Conservation (phyloP, 768 basidiomycete species). For the Russula compacta region DNA sequence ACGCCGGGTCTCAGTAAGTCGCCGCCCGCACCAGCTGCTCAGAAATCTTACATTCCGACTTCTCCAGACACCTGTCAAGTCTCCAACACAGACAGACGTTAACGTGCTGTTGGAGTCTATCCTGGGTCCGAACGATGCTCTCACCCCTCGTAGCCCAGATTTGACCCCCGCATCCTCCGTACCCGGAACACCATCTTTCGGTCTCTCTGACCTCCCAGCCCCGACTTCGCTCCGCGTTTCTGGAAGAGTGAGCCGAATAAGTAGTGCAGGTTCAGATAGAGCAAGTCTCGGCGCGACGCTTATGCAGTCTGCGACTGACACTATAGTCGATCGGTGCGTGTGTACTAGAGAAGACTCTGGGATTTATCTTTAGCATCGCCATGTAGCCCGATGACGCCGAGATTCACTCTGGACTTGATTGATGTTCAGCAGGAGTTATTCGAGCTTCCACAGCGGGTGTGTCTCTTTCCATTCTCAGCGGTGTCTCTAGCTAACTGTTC, state of each 20-base stretch:
- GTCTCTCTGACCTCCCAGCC: conserved; percentile 31
- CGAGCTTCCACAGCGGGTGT: conserved; percentile 81
- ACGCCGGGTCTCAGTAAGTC: conserved; percentile 33
- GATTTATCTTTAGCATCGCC: not conserved
- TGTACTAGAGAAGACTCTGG: not conserved
- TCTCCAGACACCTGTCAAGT: conserved; percentile 16
- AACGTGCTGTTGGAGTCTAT: conserved; percentile 60
- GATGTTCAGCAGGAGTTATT: conserved; percentile 87
- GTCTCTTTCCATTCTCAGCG: not conserved
- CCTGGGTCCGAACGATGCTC: conserved; percentile 39
- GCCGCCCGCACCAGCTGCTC: conserved; percentile 26
- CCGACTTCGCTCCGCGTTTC: conserved; percentile 36
- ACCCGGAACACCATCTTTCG: conserved; percentile 57
- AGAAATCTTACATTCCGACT: conserved; percentile 19
- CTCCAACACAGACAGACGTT: conserved; percentile 46
- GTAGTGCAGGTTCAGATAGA: conserved; percentile 49
- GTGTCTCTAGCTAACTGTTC: not conserved
- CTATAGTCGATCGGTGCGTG: conserved; percentile 59
- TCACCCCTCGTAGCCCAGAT: conserved; percentile 47
- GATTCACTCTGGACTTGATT: conserved; percentile 68
- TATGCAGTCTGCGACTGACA: conserved; percentile 46
- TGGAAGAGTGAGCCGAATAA: conserved; percentile 61
- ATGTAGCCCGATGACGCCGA: conserved; percentile 50
- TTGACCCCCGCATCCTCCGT: conserved; percentile 64
- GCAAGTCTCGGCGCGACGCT: conserved; percentile 37